Evolutionary conservation across 768 basidiomycete genomes (phyloP).

Genomic region (Mycena maculata): DNA sequence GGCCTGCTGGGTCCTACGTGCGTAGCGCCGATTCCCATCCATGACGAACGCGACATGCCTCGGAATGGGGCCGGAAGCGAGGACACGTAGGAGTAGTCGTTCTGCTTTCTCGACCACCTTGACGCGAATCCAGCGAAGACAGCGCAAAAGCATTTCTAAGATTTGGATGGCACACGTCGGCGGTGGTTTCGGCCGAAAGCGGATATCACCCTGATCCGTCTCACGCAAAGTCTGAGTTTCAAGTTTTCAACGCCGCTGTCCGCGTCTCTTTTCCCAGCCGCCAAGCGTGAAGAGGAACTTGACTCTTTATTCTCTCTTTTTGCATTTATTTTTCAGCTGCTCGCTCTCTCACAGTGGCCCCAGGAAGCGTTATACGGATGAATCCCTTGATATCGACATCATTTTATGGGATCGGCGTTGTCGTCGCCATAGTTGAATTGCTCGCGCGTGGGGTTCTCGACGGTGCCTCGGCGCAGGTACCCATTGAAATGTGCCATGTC

Average conservation of each 20-base stretch:
- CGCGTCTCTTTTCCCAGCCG: too few species aligned
- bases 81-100: slow-evolving; percentile 68
- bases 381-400: too few species aligned
- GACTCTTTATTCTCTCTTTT: too few species aligned
- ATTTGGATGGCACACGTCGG: neutral
- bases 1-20: slow-evolving; percentile 72
- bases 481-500: slow-evolving; percentile 67
- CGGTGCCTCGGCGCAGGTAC: slow-evolving; percentile 48
- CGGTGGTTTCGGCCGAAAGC: neutral
- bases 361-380: too few species aligned
- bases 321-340: too few species aligned
- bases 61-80: slow-evolving; percentile 88
- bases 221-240: too few species aligned
- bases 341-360: too few species aligned
- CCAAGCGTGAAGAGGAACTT: too few species aligned
- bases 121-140: slow-evolving; percentile 39
- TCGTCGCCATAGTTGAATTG: slow-evolving; percentile 34
- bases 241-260: too few species aligned
- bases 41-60: slow-evolving; percentile 94
- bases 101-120: slow-evolving; percentile 50
- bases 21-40: slow-evolving; percentile 97
- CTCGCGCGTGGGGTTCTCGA: slow-evolving; percentile 33
- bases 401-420: too few species aligned
- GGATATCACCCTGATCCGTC: neutral
- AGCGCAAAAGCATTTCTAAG: slow-evolving; percentile 33